These are phyloP conservation scores for Apiotrichum laibachii DNA, from an alignment of 1,284 basidiomycete genomes.

Conservation along the genomic window DNA sequence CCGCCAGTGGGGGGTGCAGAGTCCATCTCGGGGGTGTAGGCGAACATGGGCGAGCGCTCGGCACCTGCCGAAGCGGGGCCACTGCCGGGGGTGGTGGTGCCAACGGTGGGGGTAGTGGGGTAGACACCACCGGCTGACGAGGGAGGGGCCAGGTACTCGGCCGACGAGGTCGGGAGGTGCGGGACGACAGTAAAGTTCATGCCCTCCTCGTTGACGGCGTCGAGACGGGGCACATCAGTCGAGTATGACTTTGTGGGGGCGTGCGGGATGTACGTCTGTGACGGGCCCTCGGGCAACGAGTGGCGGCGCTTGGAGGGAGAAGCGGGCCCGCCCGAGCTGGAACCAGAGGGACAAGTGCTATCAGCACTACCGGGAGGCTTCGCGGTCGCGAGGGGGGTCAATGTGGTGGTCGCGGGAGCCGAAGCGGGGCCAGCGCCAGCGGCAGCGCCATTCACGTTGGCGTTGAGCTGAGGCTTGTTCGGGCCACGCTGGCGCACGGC, in stretches of 20 bases:
- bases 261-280: constrained; percentile 6
- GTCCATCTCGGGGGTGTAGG: constrained; percentile 14
- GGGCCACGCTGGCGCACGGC: constrained; percentile 25
- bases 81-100: constrained; percentile 1
- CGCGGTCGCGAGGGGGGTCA: background rate
- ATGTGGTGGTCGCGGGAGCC: background rate
- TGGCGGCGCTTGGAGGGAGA: constrained; percentile 13
- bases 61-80: background rate
- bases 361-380: background rate
- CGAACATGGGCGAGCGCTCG: constrained; percentile 14
- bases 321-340: background rate
- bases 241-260: constrained; percentile 16
- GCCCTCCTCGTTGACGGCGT: constrained; percentile 8
- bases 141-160: constrained; percentile 18
- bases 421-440: background rate
- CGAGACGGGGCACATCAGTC: constrained; percentile 13
- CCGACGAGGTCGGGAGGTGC: constrained; percentile 10
- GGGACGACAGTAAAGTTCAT: constrained; percentile 10
- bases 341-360: background rate
- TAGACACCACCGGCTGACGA: background rate
- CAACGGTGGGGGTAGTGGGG: constrained; percentile 1
- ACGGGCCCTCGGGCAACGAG: constrained; percentile 16
- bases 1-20: constrained; percentile 4
- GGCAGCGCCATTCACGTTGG: background rate
- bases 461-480: constrained; percentile 15